phyloP scores from a whole-genome alignment of 805 yeast genomes.

The Saccharomyces cerevisiae region DNA sequence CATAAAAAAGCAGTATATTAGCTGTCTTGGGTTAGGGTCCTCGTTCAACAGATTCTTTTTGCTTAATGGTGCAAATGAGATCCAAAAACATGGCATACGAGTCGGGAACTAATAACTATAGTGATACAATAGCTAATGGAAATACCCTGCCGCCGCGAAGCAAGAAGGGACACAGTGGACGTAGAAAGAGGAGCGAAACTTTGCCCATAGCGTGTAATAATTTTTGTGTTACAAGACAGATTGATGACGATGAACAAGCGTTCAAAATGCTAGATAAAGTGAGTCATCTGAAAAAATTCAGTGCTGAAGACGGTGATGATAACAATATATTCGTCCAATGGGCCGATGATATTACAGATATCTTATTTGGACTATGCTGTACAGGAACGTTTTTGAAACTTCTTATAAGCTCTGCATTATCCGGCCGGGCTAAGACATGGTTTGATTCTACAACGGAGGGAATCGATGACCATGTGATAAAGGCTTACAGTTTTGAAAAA shows the following conservation, averaged over 20 bases:
- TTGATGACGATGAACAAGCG: background rate
- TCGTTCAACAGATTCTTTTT: background rate
- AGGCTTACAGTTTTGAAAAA: background rate
- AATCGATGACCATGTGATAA: background rate
- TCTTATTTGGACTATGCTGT: background rate
- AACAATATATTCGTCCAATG: background rate
- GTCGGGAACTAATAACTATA: background rate
- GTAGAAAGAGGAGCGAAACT: background rate
- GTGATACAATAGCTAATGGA: background rate
- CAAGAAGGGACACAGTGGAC: background rate
- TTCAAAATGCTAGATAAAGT: background rate
- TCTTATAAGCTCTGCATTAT: background rate
- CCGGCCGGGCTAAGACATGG: background rate
- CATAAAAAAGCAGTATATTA: background rate
- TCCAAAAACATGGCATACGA: background rate
- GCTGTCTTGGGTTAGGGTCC: background rate
- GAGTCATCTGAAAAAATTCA: background rate
- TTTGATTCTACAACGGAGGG: background rate
- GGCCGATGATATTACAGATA: background rate
- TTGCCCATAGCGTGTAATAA: background rate
- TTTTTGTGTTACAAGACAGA: background rate
- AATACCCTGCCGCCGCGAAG: background rate
- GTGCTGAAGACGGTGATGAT: background rate
- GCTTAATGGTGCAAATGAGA: background rate
- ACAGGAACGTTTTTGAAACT: background rate